Conservation (phyloP, 73 alveolate genomes). For the Tetrahymena malaccensis region DNA sequence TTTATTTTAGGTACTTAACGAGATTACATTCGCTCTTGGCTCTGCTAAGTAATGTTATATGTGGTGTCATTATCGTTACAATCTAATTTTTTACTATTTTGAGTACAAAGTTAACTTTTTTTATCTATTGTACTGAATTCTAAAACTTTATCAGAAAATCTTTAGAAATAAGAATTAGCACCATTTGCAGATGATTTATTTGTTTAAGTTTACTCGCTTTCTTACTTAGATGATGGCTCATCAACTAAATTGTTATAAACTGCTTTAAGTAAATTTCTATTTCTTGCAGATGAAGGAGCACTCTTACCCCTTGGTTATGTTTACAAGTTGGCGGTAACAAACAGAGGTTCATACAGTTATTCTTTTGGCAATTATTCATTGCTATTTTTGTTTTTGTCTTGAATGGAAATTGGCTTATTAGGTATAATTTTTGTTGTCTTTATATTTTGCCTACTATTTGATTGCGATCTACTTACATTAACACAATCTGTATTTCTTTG, state of each 20-base stretch:
- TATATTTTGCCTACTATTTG: not conserved
- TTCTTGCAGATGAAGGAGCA: not conserved
- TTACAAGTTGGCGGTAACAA: not conserved
- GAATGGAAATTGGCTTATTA: not conserved
- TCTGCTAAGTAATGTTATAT: not conserved
- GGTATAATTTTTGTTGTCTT: not conserved
- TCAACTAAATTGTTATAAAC: not conserved
- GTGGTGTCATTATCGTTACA: not conserved
- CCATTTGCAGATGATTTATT: not conserved
- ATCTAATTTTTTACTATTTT: not conserved
- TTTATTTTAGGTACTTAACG: not conserved
- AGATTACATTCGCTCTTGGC: not conserved
- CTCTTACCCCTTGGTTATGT: not conserved
- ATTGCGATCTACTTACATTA: not conserved
- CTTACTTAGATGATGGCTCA: not conserved
- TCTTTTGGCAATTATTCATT: not conserved
- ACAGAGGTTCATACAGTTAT: not conserved
- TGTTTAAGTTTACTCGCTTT: not conserved
- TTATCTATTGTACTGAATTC: not conserved
- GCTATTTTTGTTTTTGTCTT: not conserved
- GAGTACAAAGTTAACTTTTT: not conserved
- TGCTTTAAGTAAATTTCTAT: not conserved
- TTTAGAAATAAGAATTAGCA: not conserved
- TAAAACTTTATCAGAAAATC: not conserved
- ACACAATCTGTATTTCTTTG: not conserved